A percentile compares a stretch with the other conserved stretches of the same genome.
Conservation (phyloP, 164 flowering plant species). For the Magnolia sinica region DNA sequence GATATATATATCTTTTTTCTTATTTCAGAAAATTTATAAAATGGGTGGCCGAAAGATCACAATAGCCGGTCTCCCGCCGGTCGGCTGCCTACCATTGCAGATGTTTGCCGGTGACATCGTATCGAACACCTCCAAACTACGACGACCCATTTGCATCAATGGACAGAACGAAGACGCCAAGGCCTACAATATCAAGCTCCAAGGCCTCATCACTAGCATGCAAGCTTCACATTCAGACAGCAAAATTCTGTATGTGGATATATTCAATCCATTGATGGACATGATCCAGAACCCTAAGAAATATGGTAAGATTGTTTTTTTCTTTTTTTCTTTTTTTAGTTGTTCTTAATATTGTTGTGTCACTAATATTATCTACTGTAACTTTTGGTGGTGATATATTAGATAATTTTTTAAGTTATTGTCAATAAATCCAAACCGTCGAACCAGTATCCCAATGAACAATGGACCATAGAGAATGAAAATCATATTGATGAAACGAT, state of each 20-base stretch:
- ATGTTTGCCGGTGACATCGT: conserved; percentile 16
- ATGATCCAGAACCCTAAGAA: conserved; percentile 25
- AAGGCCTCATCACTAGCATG: conserved; percentile 7
- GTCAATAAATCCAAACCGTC: too few relatives aligned
- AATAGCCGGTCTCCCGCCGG: conserved; percentile 33
- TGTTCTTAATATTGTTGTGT: background rate
- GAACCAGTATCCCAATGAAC: too few relatives aligned
- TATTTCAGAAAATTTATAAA: conserved; percentile 6
- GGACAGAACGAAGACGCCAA: conserved; percentile 26
- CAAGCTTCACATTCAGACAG: conserved; percentile 17
- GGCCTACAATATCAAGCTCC: conserved; percentile 32
- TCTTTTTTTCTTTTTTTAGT: background rate
- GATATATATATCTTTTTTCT: too few relatives aligned
- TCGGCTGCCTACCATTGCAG: conserved; percentile 37
- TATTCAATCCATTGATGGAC: conserved; percentile 31
- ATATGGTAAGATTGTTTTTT: conserved; percentile 21
- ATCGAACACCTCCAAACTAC: background rate
- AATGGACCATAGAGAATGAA: too few relatives aligned
- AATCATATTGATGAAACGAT: too few relatives aligned
- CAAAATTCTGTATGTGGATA: conserved; percentile 22
- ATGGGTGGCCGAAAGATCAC: conserved; percentile 29
- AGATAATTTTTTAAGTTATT: too few relatives aligned
- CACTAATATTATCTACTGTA: too few relatives aligned
- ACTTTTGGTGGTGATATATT: too few relatives aligned
- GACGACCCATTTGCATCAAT: conserved; percentile 19